These are phyloP conservation scores for Xylaria flabelliformis DNA, from an alignment of 495 filamentous ascomycete genomes.

Conservation along the genomic window DNA sequence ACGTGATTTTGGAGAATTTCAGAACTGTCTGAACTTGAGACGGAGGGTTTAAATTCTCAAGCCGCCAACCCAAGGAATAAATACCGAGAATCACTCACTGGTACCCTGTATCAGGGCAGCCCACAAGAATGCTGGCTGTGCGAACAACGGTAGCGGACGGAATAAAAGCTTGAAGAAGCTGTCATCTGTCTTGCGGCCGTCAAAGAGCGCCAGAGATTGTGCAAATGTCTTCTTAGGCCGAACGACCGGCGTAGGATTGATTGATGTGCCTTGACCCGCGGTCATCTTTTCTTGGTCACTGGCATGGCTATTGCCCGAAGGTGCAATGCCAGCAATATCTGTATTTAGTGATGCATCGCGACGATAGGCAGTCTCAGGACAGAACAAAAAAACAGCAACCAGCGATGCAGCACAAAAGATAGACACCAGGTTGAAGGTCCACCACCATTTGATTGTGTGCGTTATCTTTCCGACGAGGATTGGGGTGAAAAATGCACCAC, in stretches of 20 bases:
- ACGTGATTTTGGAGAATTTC: neutral
- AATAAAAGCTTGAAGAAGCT: slow-evolving; percentile 69
- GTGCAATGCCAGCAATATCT: slow-evolving; percentile 49
- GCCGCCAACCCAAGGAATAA: neutral
- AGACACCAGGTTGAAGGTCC: slow-evolving; percentile 78
- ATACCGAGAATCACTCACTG: slow-evolving; percentile 20
- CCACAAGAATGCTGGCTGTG: slow-evolving; percentile 89
- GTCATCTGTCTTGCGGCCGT: slow-evolving; percentile 74
- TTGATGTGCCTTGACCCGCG: slow-evolving; percentile 16
- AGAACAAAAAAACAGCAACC: slow-evolving; percentile 74
- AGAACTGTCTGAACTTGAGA: neutral
- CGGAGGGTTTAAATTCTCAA: neutral
- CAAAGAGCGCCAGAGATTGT: slow-evolving; percentile 72
- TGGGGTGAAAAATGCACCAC: slow-evolving; percentile 90
- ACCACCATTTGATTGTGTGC: slow-evolving; percentile 73
- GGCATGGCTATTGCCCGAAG: slow-evolving; percentile 26
- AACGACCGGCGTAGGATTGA: neutral
- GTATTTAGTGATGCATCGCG: slow-evolving; percentile 69
- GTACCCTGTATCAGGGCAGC: slow-evolving; percentile 89
- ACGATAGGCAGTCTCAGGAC: slow-evolving; percentile 83
- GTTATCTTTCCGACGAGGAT: slow-evolving; percentile 89
- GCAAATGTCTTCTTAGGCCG: slow-evolving; percentile 52
- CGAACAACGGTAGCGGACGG: slow-evolving; percentile 66
- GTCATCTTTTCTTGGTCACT: slow-evolving; percentile 32
- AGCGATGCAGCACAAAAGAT: slow-evolving; percentile 71